Conservation (phyloP, 1,139 yeast genomes). For the Candida tetrigidarum region DNA sequence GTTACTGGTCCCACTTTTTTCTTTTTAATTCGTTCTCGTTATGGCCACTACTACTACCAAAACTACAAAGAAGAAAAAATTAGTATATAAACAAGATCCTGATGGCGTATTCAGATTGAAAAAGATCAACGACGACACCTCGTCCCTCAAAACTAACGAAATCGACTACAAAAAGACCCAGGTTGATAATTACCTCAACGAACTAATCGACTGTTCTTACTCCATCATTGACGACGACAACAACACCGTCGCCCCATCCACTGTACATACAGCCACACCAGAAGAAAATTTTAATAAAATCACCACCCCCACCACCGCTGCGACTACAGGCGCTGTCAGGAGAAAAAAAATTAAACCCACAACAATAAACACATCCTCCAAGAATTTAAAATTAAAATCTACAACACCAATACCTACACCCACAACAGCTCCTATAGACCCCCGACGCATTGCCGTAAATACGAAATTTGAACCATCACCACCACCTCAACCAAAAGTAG, state of each 20-base stretch:
- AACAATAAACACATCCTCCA: constrained; percentile 12
- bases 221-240: constrained; percentile 20
- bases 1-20: neutral
- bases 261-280: constrained; percentile 8
- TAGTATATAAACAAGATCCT: constrained; percentile 44
- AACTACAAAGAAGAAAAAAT: constrained; percentile 28
- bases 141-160: constrained; percentile 14
- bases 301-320: neutral
- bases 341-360: constrained; percentile 14
- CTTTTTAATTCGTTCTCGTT: neutral
- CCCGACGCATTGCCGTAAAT: neutral
- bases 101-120: constrained; percentile 49
- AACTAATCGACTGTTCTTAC: constrained; percentile 31
- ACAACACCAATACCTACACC: constrained; percentile 5
- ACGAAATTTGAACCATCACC: constrained; percentile 3
- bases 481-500: neutral
- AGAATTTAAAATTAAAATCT: constrained; percentile 8
- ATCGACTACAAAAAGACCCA: constrained; percentile 20
- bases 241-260: constrained; percentile 1
- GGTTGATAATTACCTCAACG: constrained; percentile 36
- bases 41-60: constrained; percentile 19
- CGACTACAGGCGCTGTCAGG: neutral
- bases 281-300: constrained; percentile 3
- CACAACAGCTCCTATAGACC: constrained; percentile 5
- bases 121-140: constrained; percentile 25